Evolutionary conservation across 192 early-diverging fungal species (phyloP), one percentile per base, ranked within the genome.

Genomic region (Piromyces finnis): DNA sequence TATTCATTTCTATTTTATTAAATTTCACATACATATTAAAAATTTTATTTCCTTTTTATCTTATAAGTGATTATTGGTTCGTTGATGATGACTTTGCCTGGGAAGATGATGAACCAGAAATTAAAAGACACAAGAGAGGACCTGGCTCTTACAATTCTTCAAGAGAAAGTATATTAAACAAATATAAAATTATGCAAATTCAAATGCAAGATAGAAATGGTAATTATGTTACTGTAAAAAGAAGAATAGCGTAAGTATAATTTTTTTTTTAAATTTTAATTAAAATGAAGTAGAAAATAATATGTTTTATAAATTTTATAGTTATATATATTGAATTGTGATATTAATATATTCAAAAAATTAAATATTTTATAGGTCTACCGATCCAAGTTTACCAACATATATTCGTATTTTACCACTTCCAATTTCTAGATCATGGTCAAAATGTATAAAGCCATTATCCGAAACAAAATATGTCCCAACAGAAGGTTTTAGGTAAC

Each of bases 101-200:
- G 93, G 92, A 93, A 41, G 86, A 86, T 29, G 85, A 81, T 28
- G 90, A 88, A 29, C 83, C 88, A 28, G 88, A 87, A 29, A 77
- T 80, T 29, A 82, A 81, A 36, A 79, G 82, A 5, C 83, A 83
- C 22, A 51, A 68, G 15, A 80, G 83, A 81, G 83, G 86, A 14
- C 77, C 83, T 11, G 78, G 79, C 11, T 79, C 85, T 7, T 88
- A 90, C 79, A 81, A 80, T 14, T 79, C 84, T 7, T 88, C 90
- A 80, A 82, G 92, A 37, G 94, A 94, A 82, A 89, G 86, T 77
- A 91, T 95, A 78, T 85, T 96, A 39, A 90, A 92, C 78, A 83
- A 88, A 81, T 97, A 95, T 88, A 95, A 93, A 81, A 88, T 94
- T 80, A 93, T 95, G 92, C 94, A 94, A 83, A 92, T 95, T 28